A percentile compares a stretch with the other conserved stretches of the same genome.
These are phyloP conservation scores for Quercus mongolica DNA, from an alignment of 306 rosid genomes.

Conservation along the genomic window DNA sequence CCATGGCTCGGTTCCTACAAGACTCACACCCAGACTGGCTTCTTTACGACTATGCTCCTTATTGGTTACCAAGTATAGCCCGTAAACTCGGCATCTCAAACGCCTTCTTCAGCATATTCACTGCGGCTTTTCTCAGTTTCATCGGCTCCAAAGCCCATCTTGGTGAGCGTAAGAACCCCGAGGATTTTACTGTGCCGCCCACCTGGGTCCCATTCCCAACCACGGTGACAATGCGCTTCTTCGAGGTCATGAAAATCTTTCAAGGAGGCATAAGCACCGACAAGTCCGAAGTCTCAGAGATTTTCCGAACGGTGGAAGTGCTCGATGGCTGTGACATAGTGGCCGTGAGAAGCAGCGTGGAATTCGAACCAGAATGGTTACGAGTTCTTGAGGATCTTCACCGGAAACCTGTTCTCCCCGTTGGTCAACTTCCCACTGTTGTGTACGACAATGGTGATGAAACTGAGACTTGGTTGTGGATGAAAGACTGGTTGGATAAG, in stretches of 20 bases:
- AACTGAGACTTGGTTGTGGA: no score
- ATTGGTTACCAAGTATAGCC: constrained; percentile 27
- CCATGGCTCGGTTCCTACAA: constrained; percentile 22
- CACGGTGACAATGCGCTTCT: no score
- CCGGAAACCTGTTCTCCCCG: no score
- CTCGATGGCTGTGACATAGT: background rate
- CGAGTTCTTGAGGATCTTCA: background rate
- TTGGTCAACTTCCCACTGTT: no score
- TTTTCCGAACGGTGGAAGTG: background rate
- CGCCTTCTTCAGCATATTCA: constrained; percentile 23
- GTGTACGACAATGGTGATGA: no score
- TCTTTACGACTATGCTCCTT: constrained; percentile 28
- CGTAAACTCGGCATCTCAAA: constrained; percentile 17
- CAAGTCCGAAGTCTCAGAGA: background rate
- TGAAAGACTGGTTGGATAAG: constrained; percentile 32
- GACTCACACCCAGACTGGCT: constrained; percentile 41
- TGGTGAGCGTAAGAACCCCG: no score
- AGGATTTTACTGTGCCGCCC: no score
- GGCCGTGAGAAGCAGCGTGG: constrained; percentile 10
- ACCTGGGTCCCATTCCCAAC: no score
- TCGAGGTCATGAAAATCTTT: no score
- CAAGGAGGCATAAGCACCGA: background rate
- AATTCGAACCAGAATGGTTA: constrained; percentile 16
- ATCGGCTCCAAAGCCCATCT: no score
- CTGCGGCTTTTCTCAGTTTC: no score